Percentiles rank a stretch among this genome's conserved stretches.
These are phyloP conservation scores for Kwoniella dejecticola DNA, from an alignment of 768 basidiomycete genomes.

Conservation along the genomic window DNA sequence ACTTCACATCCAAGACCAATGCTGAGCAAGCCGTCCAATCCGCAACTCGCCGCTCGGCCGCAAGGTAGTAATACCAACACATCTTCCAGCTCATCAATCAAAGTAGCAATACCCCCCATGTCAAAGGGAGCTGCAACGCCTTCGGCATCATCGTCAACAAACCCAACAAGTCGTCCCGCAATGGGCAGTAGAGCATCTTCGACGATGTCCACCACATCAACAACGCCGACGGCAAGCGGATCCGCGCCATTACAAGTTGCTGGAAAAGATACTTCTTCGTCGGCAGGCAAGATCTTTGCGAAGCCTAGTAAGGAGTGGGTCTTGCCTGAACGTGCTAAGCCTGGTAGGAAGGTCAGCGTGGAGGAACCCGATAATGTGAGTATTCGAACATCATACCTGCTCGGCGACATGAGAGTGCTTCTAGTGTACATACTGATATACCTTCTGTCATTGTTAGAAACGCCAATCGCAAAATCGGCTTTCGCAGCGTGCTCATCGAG, in stretches of 20 bases:
- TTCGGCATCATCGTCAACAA: neutral
- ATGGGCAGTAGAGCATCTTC: neutral
- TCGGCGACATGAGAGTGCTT: neutral
- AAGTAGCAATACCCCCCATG: too few species aligned
- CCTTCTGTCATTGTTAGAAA: constrained; percentile 24
- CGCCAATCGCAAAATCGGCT: constrained; percentile 50
- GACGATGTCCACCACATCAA: constrained; percentile 9
- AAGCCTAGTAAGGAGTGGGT: constrained; percentile 55
- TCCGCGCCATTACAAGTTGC: constrained; percentile 2
- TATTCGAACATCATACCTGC: neutral
- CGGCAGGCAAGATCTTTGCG: constrained; percentile 52
- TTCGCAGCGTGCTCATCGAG: constrained; percentile 48
- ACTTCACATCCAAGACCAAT: constrained; percentile 11
- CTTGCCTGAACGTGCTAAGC: constrained; percentile 54
- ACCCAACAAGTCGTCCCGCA: constrained; percentile 2
- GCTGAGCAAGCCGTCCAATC: constrained; percentile 10
- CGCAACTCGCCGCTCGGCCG: constrained; percentile 3
- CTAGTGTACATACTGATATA: neutral
- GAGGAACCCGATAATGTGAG: constrained; percentile 51
- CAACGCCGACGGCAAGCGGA: neutral
- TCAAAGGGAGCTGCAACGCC: neutral
- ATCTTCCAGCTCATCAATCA: neutral
- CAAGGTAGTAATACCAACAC: neutral
- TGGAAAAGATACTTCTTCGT: constrained; percentile 51
- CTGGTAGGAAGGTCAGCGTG: constrained; percentile 47